Evolutionary conservation across 2,329 filamentous ascomycete genomes (phyloP).

Genomic region (Arthrinium phaeospermum): DNA sequence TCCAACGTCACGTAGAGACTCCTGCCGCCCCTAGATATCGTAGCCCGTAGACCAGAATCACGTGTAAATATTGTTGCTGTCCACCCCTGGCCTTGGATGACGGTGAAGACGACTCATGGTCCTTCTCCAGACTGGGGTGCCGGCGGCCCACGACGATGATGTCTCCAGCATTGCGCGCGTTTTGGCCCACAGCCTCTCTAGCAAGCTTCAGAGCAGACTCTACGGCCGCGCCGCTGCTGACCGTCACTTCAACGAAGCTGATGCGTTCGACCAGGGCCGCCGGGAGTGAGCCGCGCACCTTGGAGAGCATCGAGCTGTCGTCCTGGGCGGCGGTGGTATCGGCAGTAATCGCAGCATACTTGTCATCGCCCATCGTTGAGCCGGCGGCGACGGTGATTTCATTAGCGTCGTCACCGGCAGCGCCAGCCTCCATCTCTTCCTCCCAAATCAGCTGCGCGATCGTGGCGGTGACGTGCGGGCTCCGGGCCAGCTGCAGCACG

Average conservation of each 20-base stretch:
- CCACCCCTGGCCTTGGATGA: background rate
- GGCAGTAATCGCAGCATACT: conserved; percentile 32
- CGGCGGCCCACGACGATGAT: conserved; percentile 70
- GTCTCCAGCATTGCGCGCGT: conserved; percentile 71
- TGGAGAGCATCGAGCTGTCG: conserved; percentile 43
- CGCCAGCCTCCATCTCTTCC: background rate
- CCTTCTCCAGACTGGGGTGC: conserved; percentile 41
- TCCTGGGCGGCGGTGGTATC: conserved; percentile 42
- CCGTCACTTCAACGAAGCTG: conserved; percentile 56
- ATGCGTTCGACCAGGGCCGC: conserved; percentile 42
- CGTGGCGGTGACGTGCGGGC: conserved; percentile 78
- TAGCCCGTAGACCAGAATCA: background rate
- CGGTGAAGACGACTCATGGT: conserved; percentile 20
- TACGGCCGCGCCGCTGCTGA: conserved; percentile 46
- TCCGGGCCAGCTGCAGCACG: conserved; percentile 83
- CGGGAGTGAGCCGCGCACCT: conserved; percentile 41
- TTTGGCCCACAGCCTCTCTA: conserved; percentile 63
- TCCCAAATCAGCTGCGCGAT: conserved; percentile 64
- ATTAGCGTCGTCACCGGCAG: conserved; percentile 30
- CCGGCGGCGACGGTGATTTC: conserved; percentile 32
- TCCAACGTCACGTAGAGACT: background rate
- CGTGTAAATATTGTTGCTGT: background rate
- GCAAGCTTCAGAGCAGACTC: conserved; percentile 58
- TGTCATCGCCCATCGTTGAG: conserved; percentile 26
- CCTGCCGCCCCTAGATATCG: background rate